These are phyloP conservation scores for Amanita phalloides DNA, from an alignment of 768 basidiomycete genomes.

Conservation along the genomic window DNA sequence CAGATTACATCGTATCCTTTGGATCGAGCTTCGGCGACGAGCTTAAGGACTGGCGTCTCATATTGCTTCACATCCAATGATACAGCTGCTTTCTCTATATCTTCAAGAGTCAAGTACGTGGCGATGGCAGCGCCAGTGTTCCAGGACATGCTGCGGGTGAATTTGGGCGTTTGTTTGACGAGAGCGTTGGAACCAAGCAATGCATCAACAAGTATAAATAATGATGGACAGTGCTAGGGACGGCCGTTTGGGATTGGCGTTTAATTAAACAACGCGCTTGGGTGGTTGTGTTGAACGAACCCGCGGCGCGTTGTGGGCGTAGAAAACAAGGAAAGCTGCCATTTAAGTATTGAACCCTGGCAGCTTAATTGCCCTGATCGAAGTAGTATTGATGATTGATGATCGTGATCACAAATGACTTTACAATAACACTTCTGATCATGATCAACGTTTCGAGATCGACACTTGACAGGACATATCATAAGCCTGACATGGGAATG, in stretches of 20 bases:
- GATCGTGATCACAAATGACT: constrained; percentile 15
- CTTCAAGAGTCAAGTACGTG: constrained; percentile 27
- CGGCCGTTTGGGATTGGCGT: neutral
- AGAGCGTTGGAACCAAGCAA: constrained; percentile 14
- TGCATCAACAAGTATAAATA: constrained; percentile 12
- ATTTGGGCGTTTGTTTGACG: neutral
- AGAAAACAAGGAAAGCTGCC: neutral
- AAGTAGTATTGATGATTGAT: constrained; percentile 6
- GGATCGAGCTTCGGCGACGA: constrained; percentile 38
- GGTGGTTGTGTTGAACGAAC: neutral
- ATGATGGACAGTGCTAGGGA: neutral
- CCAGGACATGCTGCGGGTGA: constrained; percentile 21
- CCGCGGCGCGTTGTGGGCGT: neutral
- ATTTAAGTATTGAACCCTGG: constrained; percentile 1
- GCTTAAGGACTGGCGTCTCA: constrained; percentile 39
- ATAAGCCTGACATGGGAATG: constrained; percentile 4
- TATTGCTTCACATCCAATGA: constrained; percentile 11
- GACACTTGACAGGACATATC: constrained; percentile 9
- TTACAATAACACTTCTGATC: constrained; percentile 13
- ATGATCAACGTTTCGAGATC: constrained; percentile 20
- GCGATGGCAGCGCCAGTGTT: constrained; percentile 24
- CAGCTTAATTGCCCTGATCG: constrained; percentile 7
- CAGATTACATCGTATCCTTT: constrained; percentile 72
- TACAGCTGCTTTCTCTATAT: constrained; percentile 25
- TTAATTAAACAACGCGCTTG: neutral